phyloP scores from a whole-genome alignment of 805 yeast genomes.

The Myxozyma udenii region DNA sequence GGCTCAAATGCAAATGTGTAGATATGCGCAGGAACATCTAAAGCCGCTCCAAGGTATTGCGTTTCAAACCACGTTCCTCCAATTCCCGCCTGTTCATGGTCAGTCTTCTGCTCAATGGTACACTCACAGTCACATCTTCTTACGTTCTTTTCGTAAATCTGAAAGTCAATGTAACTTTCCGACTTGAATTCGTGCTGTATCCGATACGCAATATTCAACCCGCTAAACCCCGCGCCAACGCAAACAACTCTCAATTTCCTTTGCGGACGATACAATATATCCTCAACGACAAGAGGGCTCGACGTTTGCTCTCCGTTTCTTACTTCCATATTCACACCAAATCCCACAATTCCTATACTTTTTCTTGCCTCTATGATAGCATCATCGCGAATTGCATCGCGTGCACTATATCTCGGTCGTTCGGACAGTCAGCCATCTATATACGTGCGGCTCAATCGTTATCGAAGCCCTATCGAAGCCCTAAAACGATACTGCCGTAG shows the following conservation, averaged over 20 bases:
- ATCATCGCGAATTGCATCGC: too few relatives aligned
- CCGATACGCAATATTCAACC: conserved; percentile 12
- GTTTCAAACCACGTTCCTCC: conserved; percentile 36
- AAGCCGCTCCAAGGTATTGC: conserved; percentile 34
- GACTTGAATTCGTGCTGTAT: conserved; percentile 11
- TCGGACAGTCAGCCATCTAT: too few relatives aligned
- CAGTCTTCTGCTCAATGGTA: not conserved
- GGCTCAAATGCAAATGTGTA: conserved; percentile 35
- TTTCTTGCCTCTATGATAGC: too few relatives aligned
- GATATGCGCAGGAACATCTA: conserved; percentile 33
- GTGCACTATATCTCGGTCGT: too few relatives aligned
- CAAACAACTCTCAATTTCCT: conserved; percentile 3
- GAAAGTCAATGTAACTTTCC: conserved; percentile 9
- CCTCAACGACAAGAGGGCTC: conserved; percentile 3
- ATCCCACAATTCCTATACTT: not conserved
- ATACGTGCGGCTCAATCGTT: too few relatives aligned
- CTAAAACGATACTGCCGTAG: too few relatives aligned
- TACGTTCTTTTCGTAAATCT: conserved; percentile 14
- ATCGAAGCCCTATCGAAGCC: too few relatives aligned
- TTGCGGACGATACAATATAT: conserved; percentile 4
- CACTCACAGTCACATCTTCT: not conserved
- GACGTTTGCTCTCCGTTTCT: not conserved
- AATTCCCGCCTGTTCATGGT: conserved; percentile 29
- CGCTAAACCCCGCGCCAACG: conserved; percentile 14
- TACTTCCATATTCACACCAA: not conserved